Evolutionary conservation across 225 moss, liverwort and hornwort genomes (phyloP).

Genomic region (Asterella californica): DNA sequence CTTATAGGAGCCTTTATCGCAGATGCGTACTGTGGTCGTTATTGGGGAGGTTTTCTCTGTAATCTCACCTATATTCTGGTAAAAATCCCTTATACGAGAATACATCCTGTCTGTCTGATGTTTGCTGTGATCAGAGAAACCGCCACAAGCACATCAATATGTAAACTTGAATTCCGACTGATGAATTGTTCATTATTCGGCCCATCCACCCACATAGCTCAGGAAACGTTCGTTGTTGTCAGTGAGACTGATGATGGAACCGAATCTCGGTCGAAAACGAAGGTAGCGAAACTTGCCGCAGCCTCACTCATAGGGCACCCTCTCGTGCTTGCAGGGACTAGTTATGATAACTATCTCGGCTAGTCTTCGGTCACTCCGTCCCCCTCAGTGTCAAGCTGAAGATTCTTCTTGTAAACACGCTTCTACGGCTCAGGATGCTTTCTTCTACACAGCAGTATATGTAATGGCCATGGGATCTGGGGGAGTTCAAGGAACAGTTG

Average conservation of each 20-base stretch:
- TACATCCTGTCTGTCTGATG: too few relatives aligned
- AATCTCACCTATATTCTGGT: conserved; percentile 62
- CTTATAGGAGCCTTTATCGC: conserved; percentile 71
- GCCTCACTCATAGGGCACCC: neutral
- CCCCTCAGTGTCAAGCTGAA: conserved; percentile 37
- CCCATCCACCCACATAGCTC: neutral
- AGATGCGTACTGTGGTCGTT: conserved; percentile 79
- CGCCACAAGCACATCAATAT: too few relatives aligned
- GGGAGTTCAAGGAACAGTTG: conserved; percentile 64
- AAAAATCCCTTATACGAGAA: neutral
- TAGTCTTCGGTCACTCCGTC: conserved; percentile 21
- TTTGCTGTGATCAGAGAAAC: too few relatives aligned
- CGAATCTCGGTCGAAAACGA: too few relatives aligned
- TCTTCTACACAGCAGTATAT: conserved; percentile 72
- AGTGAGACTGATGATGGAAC: neutral
- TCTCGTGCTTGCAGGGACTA: conserved; percentile 26
- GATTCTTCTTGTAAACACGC: conserved; percentile 36
- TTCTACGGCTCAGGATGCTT: conserved; percentile 34
- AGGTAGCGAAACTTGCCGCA: neutral
- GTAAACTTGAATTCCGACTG: neutral
- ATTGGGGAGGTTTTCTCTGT: conserved; percentile 57
- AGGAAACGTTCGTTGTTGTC: neutral
- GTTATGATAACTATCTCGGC: conserved; percentile 35
- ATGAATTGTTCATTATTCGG: too few relatives aligned
- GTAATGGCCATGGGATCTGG: conserved; percentile 60